Conservation (phyloP, 495 filamentous ascomycete genomes). For the Beverwykella pulmonaria region DNA sequence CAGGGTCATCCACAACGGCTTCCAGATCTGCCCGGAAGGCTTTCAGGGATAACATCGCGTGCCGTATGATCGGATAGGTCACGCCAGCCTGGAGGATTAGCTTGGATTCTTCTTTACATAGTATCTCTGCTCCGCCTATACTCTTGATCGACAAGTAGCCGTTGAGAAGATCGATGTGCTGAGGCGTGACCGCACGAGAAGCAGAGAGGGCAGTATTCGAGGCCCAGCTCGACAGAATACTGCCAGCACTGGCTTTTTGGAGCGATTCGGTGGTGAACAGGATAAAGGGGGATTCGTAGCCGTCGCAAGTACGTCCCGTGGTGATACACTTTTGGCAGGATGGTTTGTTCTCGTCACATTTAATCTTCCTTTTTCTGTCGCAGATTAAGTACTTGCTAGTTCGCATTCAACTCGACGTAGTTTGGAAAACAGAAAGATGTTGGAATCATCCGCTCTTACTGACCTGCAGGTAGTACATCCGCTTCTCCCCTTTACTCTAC, state of each 20-base stretch:
- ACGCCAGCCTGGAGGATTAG: slow-evolving; percentile 41
- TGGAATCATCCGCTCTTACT: slow-evolving; percentile 14
- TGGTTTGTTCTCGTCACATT: slow-evolving; percentile 43
- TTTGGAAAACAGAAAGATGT: slow-evolving; percentile 1
- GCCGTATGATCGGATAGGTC: slow-evolving; percentile 45
- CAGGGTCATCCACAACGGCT: not conserved
- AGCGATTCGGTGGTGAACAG: slow-evolving; percentile 21
- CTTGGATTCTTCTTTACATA: slow-evolving; percentile 39
- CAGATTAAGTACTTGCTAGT: slow-evolving; percentile 5
- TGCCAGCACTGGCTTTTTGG: slow-evolving; percentile 35
- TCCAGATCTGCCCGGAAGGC: slow-evolving; percentile 37
- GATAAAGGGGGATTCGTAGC: slow-evolving; percentile 45
- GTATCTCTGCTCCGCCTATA: slow-evolving; percentile 38
- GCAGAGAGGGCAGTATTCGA: slow-evolving; percentile 21
- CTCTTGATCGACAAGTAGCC: slow-evolving; percentile 43
- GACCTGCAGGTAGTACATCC: slow-evolving; percentile 28
- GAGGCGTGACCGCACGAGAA: slow-evolving; percentile 20
- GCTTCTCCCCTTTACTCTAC: slow-evolving; percentile 14
- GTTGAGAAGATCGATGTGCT: slow-evolving; percentile 38
- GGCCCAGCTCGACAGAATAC: slow-evolving; percentile 34
- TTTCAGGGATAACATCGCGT: slow-evolving; percentile 47
- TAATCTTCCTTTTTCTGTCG: slow-evolving; percentile 25
- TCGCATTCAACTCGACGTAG: too few species aligned
- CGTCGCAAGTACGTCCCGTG: slow-evolving; percentile 36
- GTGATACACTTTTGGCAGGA: slow-evolving; percentile 42